Evolutionary conservation across 106 monocot species (phyloP).

Genomic region (Xerophyta viscosa): DNA sequence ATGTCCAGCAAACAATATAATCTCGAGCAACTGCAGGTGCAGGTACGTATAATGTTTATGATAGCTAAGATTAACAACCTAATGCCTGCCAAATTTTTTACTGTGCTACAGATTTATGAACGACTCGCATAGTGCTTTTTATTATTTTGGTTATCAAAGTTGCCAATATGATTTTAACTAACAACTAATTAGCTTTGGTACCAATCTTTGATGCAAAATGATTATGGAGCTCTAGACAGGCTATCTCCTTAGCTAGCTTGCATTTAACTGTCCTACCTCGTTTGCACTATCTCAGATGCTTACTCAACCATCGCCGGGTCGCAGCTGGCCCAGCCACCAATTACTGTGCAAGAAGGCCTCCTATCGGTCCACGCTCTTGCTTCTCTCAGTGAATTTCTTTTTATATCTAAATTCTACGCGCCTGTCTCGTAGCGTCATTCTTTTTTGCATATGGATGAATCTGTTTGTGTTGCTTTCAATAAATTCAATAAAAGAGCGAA

Average conservation of each 20-base stretch:
- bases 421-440: too few species aligned
- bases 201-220: conserved; percentile 41
- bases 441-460: too few species aligned
- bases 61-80: too few species aligned
- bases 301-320: conserved; percentile 81
- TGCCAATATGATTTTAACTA: not conserved
- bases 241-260: conserved; percentile 27
- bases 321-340: conserved; percentile 85
- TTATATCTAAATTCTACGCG: too few species aligned
- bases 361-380: conserved; percentile 81
- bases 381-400: conserved; percentile 36
- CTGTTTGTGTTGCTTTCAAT: too few species aligned
- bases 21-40: conserved; percentile 99
- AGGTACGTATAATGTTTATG: too few species aligned
- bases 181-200: not conserved
- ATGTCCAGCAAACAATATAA: conserved; percentile 95
- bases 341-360: conserved; percentile 49
- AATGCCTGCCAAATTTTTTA: too few species aligned
- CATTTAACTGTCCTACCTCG: conserved; percentile 50
- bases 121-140: too few species aligned
- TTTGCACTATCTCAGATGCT: conserved; percentile 78
- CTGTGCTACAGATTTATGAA: too few species aligned
- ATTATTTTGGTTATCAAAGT: too few species aligned
- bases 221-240: conserved; percentile 66
- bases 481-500: too few species aligned